phyloP scores from a whole-genome alignment of 306 rosid species.

The Lablab purpureus region DNA sequence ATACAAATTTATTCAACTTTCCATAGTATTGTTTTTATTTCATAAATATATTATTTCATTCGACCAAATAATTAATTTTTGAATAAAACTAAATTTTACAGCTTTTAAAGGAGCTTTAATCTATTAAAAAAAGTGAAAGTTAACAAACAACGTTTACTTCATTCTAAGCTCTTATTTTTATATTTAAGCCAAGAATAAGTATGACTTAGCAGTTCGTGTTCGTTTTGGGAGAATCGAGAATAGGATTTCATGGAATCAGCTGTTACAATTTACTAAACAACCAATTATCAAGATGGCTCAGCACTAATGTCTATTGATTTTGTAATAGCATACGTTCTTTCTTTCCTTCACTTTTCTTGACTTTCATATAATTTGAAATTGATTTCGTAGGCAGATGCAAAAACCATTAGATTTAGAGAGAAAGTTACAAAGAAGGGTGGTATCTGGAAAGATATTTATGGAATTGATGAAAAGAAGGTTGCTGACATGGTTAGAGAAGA shows the following conservation, averaged over 20 bases:
- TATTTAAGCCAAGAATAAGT: not conserved
- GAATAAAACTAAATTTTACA: too few relatives aligned
- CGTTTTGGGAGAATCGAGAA: not conserved
- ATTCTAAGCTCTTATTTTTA: too few relatives aligned
- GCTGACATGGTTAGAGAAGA: slow-evolving; percentile 92
- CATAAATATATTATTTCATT: too few relatives aligned
- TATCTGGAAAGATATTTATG: slow-evolving; percentile 92
- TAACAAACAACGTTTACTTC: too few relatives aligned
- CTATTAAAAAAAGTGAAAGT: too few relatives aligned
- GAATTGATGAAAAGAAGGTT: slow-evolving; percentile 93
- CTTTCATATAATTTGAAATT: slow-evolving; percentile 22
- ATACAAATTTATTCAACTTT: too few relatives aligned
- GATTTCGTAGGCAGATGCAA: slow-evolving; percentile 87
- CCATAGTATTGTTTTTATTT: too few relatives aligned
- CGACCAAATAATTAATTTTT: too few relatives aligned
- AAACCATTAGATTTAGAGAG: slow-evolving; percentile 88
- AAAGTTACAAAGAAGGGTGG: slow-evolving; percentile 88
- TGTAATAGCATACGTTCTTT: not conserved
- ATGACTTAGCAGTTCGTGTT: not conserved
- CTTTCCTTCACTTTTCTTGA: not conserved
- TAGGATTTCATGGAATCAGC: not conserved
- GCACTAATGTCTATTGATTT: not conserved
- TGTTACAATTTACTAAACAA: slow-evolving; percentile 10
- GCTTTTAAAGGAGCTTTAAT: too few relatives aligned
- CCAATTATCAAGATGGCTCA: not conserved